A percentile compares a stretch with the other conserved stretches of the same genome.
Conservation (phyloP, 306 rosid species). For the Malus orientalis region DNA sequence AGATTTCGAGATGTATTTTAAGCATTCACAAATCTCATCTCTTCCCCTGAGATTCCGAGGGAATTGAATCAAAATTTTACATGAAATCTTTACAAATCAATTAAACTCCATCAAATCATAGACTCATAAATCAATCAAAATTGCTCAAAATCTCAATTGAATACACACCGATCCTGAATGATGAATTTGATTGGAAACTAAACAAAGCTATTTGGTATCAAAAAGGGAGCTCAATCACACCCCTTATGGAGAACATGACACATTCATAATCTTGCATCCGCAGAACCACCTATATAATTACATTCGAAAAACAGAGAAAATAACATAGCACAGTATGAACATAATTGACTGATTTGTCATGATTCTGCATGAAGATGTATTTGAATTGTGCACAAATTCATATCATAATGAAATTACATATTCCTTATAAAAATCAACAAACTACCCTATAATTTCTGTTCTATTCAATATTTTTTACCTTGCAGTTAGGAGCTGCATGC, state of each 20-base stretch:
- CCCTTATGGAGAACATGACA: background rate
- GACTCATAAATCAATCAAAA: too few relatives aligned
- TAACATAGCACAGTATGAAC: background rate
- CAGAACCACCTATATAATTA: background rate
- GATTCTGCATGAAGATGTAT: background rate
- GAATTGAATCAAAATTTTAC: too few relatives aligned
- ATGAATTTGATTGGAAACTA: background rate
- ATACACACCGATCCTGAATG: background rate
- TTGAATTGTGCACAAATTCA: background rate
- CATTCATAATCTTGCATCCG: background rate
- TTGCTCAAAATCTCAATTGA: too few relatives aligned
- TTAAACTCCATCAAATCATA: too few relatives aligned
- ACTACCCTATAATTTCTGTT: background rate
- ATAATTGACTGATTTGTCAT: background rate
- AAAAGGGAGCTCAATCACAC: background rate
- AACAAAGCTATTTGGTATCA: background rate
- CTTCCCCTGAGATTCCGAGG: too few relatives aligned
- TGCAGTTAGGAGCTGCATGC: slow-evolving; percentile 93
- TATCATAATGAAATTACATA: background rate
- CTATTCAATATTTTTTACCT: slow-evolving; percentile 30
- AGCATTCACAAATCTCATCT: too few relatives aligned
- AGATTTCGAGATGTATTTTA: too few relatives aligned
- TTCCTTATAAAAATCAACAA: background rate
- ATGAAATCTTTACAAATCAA: too few relatives aligned
- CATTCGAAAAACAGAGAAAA: background rate